phyloP scores from a whole-genome alignment of 2,329 filamentous ascomycete species.

The Neurospora crassa region DNA sequence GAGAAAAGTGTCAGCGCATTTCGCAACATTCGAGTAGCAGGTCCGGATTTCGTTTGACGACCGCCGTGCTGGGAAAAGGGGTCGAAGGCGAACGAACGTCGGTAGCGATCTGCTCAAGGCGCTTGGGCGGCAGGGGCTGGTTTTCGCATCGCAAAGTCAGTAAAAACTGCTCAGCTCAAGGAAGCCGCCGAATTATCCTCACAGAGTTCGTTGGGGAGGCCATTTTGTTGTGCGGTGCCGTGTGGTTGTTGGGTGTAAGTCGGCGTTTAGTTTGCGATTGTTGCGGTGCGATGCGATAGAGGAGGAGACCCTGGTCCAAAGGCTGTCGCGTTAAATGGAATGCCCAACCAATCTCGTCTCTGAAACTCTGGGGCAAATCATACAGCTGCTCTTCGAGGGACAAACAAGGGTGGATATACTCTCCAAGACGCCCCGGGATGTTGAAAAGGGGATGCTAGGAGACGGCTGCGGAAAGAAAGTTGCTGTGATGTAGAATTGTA shows the following conservation, averaged over 20 bases:
- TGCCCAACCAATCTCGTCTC: not conserved
- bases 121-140: conserved; percentile 65
- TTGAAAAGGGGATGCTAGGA: not conserved
- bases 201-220: conserved; percentile 17
- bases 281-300: not conserved
- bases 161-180: not conserved
- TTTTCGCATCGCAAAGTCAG: conserved; percentile 7
- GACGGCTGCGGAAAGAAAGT: not conserved
- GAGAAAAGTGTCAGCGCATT: conserved; percentile 1
- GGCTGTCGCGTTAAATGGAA: not conserved
- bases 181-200: not conserved
- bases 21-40: not conserved
- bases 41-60: not conserved
- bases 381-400: not conserved
- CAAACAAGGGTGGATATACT: not conserved
- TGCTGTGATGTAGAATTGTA: not conserved
- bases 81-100: conserved; percentile 48
- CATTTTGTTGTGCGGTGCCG: conserved; percentile 10
- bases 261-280: not conserved
- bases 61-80: not conserved
- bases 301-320: not conserved
- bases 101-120: conserved; percentile 76
- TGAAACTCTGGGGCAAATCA: not conserved
- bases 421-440: not conserved
- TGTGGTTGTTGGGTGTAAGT: not conserved